A percentile compares a stretch with the other conserved stretches of the same genome.
Evolutionary conservation across 2,329 filamentous ascomycete species (phyloP).

Genomic region (Rhinocladiella mackenziei): DNA sequence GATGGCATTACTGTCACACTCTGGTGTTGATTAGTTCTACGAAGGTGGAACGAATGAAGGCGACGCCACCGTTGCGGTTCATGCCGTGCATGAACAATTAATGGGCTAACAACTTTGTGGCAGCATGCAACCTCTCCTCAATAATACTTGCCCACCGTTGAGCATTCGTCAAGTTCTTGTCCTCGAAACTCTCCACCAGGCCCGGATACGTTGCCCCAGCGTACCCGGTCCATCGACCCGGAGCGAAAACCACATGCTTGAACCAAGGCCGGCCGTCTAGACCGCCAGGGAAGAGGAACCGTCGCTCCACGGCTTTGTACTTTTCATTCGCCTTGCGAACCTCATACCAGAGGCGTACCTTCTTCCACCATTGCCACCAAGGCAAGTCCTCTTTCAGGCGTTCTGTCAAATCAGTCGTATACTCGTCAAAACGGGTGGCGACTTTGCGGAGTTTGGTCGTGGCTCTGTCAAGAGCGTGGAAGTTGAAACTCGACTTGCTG

Average conservation of each 20-base stretch:
- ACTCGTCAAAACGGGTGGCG: conserved; percentile 50
- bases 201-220: conserved; percentile 66
- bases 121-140: conserved; percentile 27
- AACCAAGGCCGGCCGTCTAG: conserved; percentile 80
- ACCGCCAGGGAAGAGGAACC: conserved; percentile 71
- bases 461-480: conserved; percentile 44
- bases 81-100: not conserved
- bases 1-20: too few relatives aligned
- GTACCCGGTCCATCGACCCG: conserved; percentile 88
- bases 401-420: conserved; percentile 45
- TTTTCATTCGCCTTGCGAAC: conserved; percentile 68
- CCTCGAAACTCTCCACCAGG: conserved; percentile 59
- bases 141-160: conserved; percentile 34
- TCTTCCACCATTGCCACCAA: conserved; percentile 74
- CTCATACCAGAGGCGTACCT: conserved; percentile 58
- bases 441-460: conserved; percentile 48
- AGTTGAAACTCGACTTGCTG: conserved; percentile 20
- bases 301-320: conserved; percentile 79
- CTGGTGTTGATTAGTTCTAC: too few relatives aligned
- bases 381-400: conserved; percentile 55
- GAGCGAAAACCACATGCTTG: conserved; percentile 92
- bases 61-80: too few relatives aligned
- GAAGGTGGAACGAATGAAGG: too few relatives aligned
- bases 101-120: conserved; percentile 27
- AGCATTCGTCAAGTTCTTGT: conserved; percentile 44